These are phyloP conservation scores for Coffea eugenioides DNA, from an alignment of 257 asterid species.

Conservation along the genomic window DNA sequence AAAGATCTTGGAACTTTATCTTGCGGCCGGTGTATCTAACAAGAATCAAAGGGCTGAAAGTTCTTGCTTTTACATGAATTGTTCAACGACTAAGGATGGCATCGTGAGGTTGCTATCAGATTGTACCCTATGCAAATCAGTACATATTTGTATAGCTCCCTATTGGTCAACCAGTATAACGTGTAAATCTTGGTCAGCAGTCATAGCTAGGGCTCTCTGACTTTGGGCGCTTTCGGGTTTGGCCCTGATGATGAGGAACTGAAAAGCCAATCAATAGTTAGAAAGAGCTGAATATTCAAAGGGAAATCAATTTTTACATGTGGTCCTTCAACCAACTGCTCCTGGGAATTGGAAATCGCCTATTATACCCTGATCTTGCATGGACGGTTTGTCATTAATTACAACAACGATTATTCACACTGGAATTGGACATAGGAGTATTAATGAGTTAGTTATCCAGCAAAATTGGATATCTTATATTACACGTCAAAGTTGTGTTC, in stretches of 20 bases:
- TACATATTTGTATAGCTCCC: no score
- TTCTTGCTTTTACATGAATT: neutral
- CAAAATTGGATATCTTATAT: neutral
- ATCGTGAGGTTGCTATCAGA: neutral
- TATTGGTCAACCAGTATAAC: neutral
- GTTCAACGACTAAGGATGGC: neutral
- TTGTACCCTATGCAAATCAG: neutral
- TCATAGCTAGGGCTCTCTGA: neutral
- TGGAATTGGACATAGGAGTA: neutral
- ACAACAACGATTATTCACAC: neutral
- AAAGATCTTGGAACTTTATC: neutral
- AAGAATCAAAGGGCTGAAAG: neutral
- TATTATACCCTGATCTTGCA: no score
- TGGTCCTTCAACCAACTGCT: neutral
- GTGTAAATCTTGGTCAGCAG: neutral
- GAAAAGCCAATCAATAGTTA: neutral
- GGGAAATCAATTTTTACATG: neutral
- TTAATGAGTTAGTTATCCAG: neutral
- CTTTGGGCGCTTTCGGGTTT: neutral
- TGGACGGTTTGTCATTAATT: neutral
- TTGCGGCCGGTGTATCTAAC: neutral
- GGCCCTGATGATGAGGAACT: neutral
- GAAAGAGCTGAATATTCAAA: neutral
- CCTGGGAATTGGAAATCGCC: neutral
- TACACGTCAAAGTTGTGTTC: conserved; percentile 1